Percentiles rank a stretch among this genome's conserved stretches.
Conservation (phyloP, 139 green algal species). For the Volvox africanus region DNA sequence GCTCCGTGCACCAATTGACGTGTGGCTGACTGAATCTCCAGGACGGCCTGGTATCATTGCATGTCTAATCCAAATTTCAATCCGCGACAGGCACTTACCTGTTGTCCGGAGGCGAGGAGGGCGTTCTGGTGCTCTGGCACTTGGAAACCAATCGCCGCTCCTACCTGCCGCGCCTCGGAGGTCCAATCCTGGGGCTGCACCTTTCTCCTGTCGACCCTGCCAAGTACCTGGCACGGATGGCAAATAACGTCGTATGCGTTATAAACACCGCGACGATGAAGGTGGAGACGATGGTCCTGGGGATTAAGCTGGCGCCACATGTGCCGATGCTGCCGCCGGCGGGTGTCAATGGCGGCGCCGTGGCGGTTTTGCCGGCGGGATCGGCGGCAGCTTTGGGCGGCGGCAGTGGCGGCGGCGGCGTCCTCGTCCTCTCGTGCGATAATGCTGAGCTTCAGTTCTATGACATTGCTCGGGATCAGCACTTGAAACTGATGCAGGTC, state of each 20-base stretch:
- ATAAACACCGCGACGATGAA: slow-evolving; percentile 74
- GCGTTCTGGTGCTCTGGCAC: slow-evolving; percentile 88
- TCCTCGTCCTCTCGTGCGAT: slow-evolving; percentile 67
- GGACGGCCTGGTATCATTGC: no score
- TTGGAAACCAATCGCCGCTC: slow-evolving; percentile 56
- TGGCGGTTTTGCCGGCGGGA: slow-evolving; percentile 26
- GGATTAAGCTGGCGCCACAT: slow-evolving; percentile 60
- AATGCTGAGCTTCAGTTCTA: slow-evolving; percentile 80
- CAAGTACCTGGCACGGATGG: slow-evolving; percentile 69
- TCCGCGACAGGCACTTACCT: slow-evolving; percentile 64
- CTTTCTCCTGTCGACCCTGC: slow-evolving; percentile 65
- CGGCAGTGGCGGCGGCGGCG: slow-evolving; percentile 49
- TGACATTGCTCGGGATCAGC: slow-evolving; percentile 64
- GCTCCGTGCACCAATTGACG: no score
- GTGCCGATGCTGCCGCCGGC: slow-evolving; percentile 28
- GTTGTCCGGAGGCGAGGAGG: slow-evolving; percentile 87
- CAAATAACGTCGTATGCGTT: slow-evolving; percentile 83
- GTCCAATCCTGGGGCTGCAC: slow-evolving; percentile 67
- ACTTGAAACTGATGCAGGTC: slow-evolving; percentile 74
- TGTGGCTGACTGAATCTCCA: no score
- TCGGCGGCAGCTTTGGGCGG: slow-evolving; percentile 23
- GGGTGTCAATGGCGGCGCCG: slow-evolving; percentile 12
- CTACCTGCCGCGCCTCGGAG: slow-evolving; percentile 78
- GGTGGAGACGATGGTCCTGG: slow-evolving; percentile 68
- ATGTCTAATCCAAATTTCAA: no score